Conservation (phyloP, 805 yeast genomes). For the Pachysolen tannophilus region DNA sequence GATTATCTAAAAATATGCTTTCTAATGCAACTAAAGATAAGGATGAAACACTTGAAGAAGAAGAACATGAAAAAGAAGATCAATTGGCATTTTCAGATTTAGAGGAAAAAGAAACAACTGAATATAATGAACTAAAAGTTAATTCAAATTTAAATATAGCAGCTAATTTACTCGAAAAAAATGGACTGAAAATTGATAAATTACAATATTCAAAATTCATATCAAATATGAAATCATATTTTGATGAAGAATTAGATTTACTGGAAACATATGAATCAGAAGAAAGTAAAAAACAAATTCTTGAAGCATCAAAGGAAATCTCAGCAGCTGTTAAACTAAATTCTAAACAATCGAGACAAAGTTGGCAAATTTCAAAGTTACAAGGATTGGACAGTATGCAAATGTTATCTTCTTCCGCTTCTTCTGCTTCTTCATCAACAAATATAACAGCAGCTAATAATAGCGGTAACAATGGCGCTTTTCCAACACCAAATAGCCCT, state of each 20-base stretch:
- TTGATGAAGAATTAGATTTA: conserved; percentile 17
- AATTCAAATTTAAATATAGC: conserved; percentile 19
- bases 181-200: conserved; percentile 17
- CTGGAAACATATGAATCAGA: conserved; percentile 17
- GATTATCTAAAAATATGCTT: conserved; percentile 77
- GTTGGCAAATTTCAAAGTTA: conserved; percentile 26
- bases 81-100: conserved; percentile 46
- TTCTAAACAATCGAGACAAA: conserved; percentile 44
- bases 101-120: conserved; percentile 35
- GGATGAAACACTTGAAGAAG: conserved; percentile 24
- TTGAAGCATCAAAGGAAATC: conserved; percentile 36
- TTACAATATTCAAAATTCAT: conserved; percentile 17
- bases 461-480: conserved; percentile 23
- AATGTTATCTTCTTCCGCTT: no score
- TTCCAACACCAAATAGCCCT: conserved; percentile 2
- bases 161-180: conserved; percentile 16
- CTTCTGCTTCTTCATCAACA: conserved; percentile 19
- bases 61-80: conserved; percentile 26
- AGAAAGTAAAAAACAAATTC: conserved; percentile 25
- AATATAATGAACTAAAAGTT: conserved; percentile 41
- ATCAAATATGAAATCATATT: conserved; percentile 12
- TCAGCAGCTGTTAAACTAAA: conserved; percentile 41
- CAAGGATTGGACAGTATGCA: no score
- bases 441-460: conserved; percentile 19
- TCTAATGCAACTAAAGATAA: conserved; percentile 36